phyloP scores from a whole-genome alignment of 2,329 filamentous ascomycete species.

The Neocatenulostroma microsporum region DNA sequence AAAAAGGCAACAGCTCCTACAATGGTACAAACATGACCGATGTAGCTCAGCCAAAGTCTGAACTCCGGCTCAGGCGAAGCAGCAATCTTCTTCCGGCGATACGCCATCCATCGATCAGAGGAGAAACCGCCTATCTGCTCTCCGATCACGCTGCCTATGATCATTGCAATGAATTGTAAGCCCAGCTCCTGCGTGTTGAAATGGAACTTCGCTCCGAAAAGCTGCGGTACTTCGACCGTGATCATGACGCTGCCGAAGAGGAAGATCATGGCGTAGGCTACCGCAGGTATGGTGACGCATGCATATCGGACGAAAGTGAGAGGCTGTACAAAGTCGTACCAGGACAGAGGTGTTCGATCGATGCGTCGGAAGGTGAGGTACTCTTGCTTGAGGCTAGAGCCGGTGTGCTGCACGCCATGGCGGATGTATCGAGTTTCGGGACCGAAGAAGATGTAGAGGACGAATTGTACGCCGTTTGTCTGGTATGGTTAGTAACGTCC shows the following conservation, averaged over 20 bases:
- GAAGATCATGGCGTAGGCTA: slow-evolving; percentile 50
- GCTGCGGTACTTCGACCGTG: slow-evolving; percentile 51
- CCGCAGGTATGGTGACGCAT: slow-evolving; percentile 43
- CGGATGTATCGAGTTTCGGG: slow-evolving; percentile 48
- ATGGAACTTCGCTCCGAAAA: slow-evolving; percentile 47
- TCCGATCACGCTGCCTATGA: slow-evolving; percentile 49
- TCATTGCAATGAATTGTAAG: slow-evolving; percentile 48
- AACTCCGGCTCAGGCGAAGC: slow-evolving; percentile 39
- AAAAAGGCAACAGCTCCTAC: slow-evolving; percentile 47
- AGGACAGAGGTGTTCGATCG: slow-evolving; percentile 42
- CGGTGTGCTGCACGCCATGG: slow-evolving; percentile 26
- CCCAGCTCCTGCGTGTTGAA: slow-evolving; percentile 51
- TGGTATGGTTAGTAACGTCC: background rate
- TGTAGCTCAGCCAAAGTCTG: slow-evolving; percentile 50
- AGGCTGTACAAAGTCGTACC: slow-evolving; percentile 45
- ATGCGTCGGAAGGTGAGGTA: slow-evolving; percentile 40
- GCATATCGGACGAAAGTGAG: slow-evolving; percentile 38
- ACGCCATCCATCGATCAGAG: slow-evolving; percentile 47
- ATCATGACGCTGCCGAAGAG: slow-evolving; percentile 45
- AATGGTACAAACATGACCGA: slow-evolving; percentile 43
- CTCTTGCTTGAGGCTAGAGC: slow-evolving; percentile 36
- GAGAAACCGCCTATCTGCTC: slow-evolving; percentile 49
- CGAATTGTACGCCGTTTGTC: slow-evolving; percentile 48
- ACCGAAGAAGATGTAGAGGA: slow-evolving; percentile 47
- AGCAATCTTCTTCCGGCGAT: slow-evolving; percentile 30